Evolutionary conservation across 78 protist species (phyloP).

Genomic region (Parvularia atlantis): DNA sequence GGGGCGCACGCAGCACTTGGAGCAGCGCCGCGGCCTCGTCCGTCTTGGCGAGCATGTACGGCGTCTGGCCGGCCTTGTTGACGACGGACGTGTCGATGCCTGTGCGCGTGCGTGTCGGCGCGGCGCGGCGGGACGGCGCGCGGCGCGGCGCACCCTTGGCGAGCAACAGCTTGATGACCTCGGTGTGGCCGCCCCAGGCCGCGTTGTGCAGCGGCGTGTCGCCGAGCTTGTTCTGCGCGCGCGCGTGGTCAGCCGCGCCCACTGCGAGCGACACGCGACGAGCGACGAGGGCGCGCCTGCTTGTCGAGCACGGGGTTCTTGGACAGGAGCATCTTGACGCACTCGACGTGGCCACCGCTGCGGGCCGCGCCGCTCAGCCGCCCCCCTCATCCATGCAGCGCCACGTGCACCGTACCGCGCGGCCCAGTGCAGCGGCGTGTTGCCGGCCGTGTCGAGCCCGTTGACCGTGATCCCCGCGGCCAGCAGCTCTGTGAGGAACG

Average conservation of each 20-base stretch:
- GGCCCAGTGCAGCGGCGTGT: slow-evolving; percentile 14
- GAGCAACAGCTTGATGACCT: background rate
- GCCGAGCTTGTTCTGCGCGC: slow-evolving; percentile 9
- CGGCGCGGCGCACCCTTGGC: background rate
- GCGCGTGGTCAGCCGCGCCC: no score
- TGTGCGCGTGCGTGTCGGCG: background rate
- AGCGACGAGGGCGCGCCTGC: no score
- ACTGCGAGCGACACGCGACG: no score
- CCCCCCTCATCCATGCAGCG: no score
- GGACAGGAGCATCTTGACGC: background rate
- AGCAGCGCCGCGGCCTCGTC: background rate
- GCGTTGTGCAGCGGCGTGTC: slow-evolving; percentile 13
- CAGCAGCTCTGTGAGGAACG: background rate
- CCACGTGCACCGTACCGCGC: no score
- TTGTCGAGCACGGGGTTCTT: no score
- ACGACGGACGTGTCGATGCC: background rate
- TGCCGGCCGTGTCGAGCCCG: slow-evolving; percentile 7
- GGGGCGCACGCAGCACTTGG: no score
- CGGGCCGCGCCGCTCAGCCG: no score
- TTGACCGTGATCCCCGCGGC: background rate
- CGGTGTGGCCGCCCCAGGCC: slow-evolving; percentile 5
- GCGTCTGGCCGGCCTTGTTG: background rate
- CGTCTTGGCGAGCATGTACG: background rate
- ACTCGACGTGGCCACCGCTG: slow-evolving; percentile 2
- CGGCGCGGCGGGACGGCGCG: background rate